A percentile compares a stretch with the other conserved stretches of the same genome.
phyloP scores from a whole-genome alignment of 495 filamentous ascomycete species.

The Parmelia sp. region DNA sequence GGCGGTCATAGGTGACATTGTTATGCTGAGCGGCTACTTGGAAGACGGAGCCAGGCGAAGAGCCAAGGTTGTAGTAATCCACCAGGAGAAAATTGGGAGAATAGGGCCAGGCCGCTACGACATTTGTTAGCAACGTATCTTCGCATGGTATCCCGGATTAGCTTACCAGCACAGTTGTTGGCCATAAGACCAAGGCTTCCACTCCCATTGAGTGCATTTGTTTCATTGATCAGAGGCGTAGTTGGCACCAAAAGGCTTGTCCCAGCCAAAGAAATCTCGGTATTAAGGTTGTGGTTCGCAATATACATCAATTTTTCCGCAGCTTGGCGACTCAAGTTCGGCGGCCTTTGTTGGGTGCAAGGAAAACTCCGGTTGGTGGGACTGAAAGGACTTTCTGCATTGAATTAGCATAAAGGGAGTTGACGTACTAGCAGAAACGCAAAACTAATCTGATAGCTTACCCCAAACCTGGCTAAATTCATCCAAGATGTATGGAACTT shows the following conservation, averaged over 20 bases:
- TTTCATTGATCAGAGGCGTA: constrained; percentile 54
- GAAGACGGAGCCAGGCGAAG: constrained; percentile 75
- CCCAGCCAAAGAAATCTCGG: constrained; percentile 57
- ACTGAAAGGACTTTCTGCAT: constrained; percentile 56
- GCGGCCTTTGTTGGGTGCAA: constrained; percentile 54
- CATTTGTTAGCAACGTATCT: constrained; percentile 20
- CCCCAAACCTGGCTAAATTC: constrained; percentile 52
- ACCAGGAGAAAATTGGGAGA: constrained; percentile 84
- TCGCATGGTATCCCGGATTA: constrained; percentile 1
- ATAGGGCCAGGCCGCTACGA: constrained; percentile 52
- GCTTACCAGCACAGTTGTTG: constrained; percentile 58
- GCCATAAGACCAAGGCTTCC: constrained; percentile 70
- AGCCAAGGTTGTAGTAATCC: constrained; percentile 77
- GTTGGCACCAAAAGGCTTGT: constrained; percentile 68
- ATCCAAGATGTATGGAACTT: constrained; percentile 61
- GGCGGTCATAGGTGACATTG: constrained; percentile 69
- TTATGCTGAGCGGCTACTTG: constrained; percentile 82
- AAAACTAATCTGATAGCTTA: too few relatives aligned
- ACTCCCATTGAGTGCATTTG: constrained; percentile 58
- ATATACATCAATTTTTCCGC: constrained; percentile 67
- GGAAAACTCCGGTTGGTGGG: constrained; percentile 54
- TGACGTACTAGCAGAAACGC: too few relatives aligned
- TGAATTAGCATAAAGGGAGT: too few relatives aligned
- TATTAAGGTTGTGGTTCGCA: constrained; percentile 88
- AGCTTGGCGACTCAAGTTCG: constrained; percentile 47